A percentile compares a stretch with the other conserved stretches of the same genome.
Conservation (phyloP, 768 basidiomycete genomes). For the Stropharia rugosoannulata region DNA sequence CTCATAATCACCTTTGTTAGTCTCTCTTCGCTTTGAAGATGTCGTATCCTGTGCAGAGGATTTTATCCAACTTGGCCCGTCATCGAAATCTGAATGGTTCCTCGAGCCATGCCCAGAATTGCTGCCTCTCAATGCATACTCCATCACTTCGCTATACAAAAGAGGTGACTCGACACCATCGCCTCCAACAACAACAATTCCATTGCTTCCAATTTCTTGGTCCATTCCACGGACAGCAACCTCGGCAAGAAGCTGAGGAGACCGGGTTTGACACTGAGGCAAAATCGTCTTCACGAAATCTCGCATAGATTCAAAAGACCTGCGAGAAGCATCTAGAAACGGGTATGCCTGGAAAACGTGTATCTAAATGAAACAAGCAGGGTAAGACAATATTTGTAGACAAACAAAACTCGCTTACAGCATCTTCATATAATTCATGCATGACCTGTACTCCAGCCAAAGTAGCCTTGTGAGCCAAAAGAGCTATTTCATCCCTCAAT, state of each 20-base stretch:
- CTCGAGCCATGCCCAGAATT: not conserved
- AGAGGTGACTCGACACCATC: slow-evolving; percentile 61
- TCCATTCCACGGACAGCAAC: slow-evolving; percentile 62
- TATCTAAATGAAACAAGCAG: slow-evolving; percentile 42
- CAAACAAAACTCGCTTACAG: slow-evolving; percentile 46
- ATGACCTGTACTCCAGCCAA: slow-evolving; percentile 82
- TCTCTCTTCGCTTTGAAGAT: slow-evolving; percentile 12
- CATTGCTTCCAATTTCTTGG: slow-evolving; percentile 67
- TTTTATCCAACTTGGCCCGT: slow-evolving; percentile 54
- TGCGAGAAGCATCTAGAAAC: slow-evolving; percentile 65
- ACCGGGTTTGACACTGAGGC: slow-evolving; percentile 49
- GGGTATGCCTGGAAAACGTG: slow-evolving; percentile 93
- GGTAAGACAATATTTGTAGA: not conserved
- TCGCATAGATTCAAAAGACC: slow-evolving; percentile 68
- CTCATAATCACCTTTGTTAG: slow-evolving; percentile 15
- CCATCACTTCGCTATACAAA: slow-evolving; percentile 40
- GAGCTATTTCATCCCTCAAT: slow-evolving; percentile 88
- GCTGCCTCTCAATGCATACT: slow-evolving; percentile 19
- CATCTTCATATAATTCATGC: slow-evolving; percentile 91
- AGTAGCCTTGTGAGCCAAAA: slow-evolving; percentile 92
- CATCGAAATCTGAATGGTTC: slow-evolving; percentile 26
- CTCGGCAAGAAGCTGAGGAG: slow-evolving; percentile 51
- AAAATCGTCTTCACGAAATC: slow-evolving; percentile 64
- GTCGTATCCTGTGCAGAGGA: slow-evolving; percentile 21
- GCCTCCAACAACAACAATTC: slow-evolving; percentile 66